Conservation (phyloP, 176 grass and related monocot genomes). For the Hyparrhenia diplandra region DNA sequence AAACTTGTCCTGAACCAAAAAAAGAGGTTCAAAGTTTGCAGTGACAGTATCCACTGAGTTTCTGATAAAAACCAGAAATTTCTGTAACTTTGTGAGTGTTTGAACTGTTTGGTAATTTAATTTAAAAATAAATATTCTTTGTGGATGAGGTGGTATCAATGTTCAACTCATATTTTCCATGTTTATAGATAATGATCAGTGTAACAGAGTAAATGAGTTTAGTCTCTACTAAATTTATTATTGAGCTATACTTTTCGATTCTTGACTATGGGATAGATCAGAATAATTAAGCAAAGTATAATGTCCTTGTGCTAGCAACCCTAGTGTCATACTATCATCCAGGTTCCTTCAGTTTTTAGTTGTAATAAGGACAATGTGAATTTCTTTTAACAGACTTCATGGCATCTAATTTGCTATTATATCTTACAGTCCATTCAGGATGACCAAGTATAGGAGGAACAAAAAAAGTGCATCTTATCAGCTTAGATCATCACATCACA, state of each 20-base stretch:
- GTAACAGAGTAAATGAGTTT: background rate
- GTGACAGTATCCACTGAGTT: background rate
- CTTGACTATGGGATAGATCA: background rate
- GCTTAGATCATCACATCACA: conserved; percentile 24
- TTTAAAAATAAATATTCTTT: background rate
- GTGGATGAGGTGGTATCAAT: background rate
- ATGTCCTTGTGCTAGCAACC: background rate
- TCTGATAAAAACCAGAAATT: conserved; percentile 11
- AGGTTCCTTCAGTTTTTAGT: background rate
- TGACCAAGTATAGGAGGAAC: conserved; percentile 43
- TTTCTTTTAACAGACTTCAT: background rate
- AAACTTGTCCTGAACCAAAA: conserved; percentile 20
- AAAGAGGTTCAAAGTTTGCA: background rate
- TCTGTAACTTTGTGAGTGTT: conserved; percentile 2
- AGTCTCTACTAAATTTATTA: background rate
- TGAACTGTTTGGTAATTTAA: background rate
- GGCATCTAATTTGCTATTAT: background rate
- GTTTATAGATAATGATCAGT: background rate
- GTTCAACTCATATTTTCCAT: background rate
- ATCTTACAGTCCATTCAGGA: conserved; percentile 40
- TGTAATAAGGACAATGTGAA: background rate
- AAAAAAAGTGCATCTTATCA: conserved; percentile 2
- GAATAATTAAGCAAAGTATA: background rate
- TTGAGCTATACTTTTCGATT: background rate
- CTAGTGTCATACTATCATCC: background rate